Evolutionary conservation across 371 early-diverging fungal genomes (phyloP).

Genomic region (Mortierella sp.): DNA sequence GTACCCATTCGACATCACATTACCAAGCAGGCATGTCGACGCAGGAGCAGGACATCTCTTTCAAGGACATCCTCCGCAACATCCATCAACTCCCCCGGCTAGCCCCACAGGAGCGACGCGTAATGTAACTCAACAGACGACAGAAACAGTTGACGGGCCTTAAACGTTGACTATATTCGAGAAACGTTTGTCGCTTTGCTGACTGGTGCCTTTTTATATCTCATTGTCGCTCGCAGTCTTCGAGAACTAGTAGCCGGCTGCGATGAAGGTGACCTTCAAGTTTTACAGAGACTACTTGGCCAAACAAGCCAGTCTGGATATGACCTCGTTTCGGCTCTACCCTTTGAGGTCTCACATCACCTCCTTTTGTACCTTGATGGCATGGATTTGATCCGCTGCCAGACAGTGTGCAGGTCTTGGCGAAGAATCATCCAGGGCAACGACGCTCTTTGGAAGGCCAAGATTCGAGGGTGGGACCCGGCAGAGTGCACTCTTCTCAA

Average conservation of each 20-base stretch:
- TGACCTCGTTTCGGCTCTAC: constrained; percentile 40
- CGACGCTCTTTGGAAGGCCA: constrained; percentile 30
- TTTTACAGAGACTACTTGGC: constrained; percentile 29
- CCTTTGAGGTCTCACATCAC: constrained; percentile 26
- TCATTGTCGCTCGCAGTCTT: constrained; percentile 14
- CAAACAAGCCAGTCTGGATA: constrained; percentile 36
- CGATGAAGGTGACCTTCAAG: constrained; percentile 31
- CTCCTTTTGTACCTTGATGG: constrained; percentile 36
- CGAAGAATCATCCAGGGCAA: constrained; percentile 25
- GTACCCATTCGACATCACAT: neutral
- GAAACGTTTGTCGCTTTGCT: neutral
- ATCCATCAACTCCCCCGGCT: constrained; percentile 26
- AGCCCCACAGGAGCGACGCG: constrained; percentile 43
- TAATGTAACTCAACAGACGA: constrained; percentile 36
- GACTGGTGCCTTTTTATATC: neutral
- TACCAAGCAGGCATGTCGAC: neutral
- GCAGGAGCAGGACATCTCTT: neutral
- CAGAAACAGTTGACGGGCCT: neutral
- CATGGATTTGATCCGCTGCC: constrained; percentile 44
- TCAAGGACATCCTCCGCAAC: constrained; percentile 30
- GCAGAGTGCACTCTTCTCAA: constrained; percentile 33
- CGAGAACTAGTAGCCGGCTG: constrained; percentile 34
- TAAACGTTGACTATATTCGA: neutral
- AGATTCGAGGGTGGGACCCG: constrained; percentile 26
- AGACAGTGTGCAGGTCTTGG: constrained; percentile 46